These are phyloP conservation scores for Volvox reticuliferus DNA, from an alignment of 139 green algal species.

Conservation along the genomic window DNA sequence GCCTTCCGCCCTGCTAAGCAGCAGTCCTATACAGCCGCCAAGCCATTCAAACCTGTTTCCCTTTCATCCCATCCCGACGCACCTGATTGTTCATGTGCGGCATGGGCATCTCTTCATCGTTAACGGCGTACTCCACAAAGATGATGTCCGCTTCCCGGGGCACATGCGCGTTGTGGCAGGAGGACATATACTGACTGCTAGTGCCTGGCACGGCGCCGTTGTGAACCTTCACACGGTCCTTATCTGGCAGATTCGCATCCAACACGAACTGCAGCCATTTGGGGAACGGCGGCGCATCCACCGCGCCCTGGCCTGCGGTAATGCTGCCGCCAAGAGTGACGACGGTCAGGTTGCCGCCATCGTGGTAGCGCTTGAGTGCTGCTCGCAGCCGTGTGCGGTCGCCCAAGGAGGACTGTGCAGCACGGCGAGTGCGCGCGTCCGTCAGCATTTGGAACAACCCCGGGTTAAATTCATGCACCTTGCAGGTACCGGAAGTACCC, in stretches of 20 bases:
- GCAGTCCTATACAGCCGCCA: too few species aligned
- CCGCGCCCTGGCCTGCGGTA: conserved; percentile 40
- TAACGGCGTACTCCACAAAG: conserved; percentile 57
- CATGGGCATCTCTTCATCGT: conserved; percentile 49
- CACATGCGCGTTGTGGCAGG: conserved; percentile 57
- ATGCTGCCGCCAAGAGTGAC: conserved; percentile 29
- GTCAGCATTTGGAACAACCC: conserved; percentile 26
- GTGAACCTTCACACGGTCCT: neutral
- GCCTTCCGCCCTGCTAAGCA: too few species aligned
- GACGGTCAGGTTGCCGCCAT: conserved; percentile 41
- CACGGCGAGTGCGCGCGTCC: neutral
- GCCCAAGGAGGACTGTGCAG: neutral
- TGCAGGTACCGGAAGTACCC: neutral
- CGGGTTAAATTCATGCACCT: neutral
- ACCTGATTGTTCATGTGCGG: conserved; percentile 50
- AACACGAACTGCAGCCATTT: neutral
- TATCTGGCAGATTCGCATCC: conserved; percentile 1
- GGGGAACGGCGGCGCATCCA: conserved; percentile 32
- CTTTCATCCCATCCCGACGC: too few species aligned
- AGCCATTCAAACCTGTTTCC: too few species aligned
- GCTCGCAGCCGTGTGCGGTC: conserved; percentile 38
- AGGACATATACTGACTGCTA: conserved; percentile 43
- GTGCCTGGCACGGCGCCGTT: conserved; percentile 58
- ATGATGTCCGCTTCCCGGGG: conserved; percentile 52
- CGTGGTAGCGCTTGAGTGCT: conserved; percentile 23